These are phyloP conservation scores for Phellopilus nigrolimitatus DNA, from an alignment of 1,284 basidiomycete genomes.

Conservation along the genomic window DNA sequence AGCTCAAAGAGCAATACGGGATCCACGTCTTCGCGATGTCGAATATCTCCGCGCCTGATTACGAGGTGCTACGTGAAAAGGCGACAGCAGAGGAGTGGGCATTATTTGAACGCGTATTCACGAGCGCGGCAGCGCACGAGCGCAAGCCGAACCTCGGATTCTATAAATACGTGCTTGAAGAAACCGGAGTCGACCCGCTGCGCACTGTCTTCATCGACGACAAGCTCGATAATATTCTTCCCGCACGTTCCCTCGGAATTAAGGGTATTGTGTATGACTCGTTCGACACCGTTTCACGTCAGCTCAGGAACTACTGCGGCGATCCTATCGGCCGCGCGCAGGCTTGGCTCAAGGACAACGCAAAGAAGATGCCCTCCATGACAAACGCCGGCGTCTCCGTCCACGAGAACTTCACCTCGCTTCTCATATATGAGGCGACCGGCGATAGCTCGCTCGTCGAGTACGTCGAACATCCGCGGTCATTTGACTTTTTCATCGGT, in stretches of 20 bases:
- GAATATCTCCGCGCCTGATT: too few relatives aligned
- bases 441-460: conserved; percentile 41
- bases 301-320: too few relatives aligned
- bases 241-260: conserved; percentile 53
- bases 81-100: conserved; percentile 40
- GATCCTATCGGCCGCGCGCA: conserved; percentile 42
- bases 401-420: conserved; percentile 50
- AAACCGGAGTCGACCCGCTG: conserved; percentile 38
- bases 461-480: conserved; percentile 38
- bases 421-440: conserved; percentile 53
- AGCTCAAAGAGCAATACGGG: too few relatives aligned
- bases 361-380: conserved; percentile 39
- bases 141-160: conserved; percentile 53
- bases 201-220: conserved; percentile 51
- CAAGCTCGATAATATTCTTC: too few relatives aligned
- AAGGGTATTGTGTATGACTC: conserved; percentile 48
- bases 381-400: conserved; percentile 39
- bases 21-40: too few relatives aligned
- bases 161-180: conserved; percentile 44
- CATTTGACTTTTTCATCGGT: conserved; percentile 54
- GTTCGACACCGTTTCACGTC: conserved; percentile 37
- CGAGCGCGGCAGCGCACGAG: conserved; percentile 43
- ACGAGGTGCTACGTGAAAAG: conserved; percentile 40
- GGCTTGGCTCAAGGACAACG: conserved; percentile 37
- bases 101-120: conserved; percentile 50